Evolutionary conservation across 2,329 filamentous ascomycete species (phyloP).

Genomic region (Fusarium irregulare): DNA sequence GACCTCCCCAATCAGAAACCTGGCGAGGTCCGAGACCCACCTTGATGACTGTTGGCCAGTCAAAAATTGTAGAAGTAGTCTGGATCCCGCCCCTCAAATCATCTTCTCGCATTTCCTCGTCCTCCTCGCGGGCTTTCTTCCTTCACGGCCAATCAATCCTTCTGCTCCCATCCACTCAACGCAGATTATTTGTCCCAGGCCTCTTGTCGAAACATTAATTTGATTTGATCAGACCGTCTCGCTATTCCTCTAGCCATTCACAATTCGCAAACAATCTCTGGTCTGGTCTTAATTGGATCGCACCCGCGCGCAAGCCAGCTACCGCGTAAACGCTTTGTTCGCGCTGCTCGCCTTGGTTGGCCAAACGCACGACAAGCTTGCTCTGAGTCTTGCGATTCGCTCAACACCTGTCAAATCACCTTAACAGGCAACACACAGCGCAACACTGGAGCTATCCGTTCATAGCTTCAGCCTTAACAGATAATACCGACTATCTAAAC

Average conservation of each 20-base stretch:
- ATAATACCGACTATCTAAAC: slow-evolving; percentile 4
- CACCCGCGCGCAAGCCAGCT: slow-evolving; percentile 30
- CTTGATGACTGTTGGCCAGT: slow-evolving; percentile 61
- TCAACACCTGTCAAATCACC: slow-evolving; percentile 32
- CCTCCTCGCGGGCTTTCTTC: slow-evolving; percentile 53
- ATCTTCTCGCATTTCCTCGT: slow-evolving; percentile 60
- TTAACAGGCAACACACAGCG: slow-evolving; percentile 33
- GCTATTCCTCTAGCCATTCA: slow-evolving; percentile 47
- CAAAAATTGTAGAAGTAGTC: slow-evolving; percentile 57
- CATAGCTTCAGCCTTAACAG: slow-evolving; percentile 1
- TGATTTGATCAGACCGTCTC: slow-evolving; percentile 33
- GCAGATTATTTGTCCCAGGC: slow-evolving; percentile 48
- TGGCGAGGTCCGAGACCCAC: slow-evolving; percentile 50
- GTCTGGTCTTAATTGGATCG: slow-evolving; percentile 44
- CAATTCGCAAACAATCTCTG: slow-evolving; percentile 41
- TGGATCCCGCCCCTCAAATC: slow-evolving; percentile 63
- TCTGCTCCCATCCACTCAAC: slow-evolving; percentile 53
- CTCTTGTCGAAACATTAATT: slow-evolving; percentile 44
- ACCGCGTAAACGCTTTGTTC: slow-evolving; percentile 33
- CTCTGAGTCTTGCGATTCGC: slow-evolving; percentile 31
- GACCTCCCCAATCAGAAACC: slow-evolving; percentile 48
- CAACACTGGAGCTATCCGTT: slow-evolving; percentile 12
- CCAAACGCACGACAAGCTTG: slow-evolving; percentile 24
- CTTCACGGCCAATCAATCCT: slow-evolving; percentile 61
- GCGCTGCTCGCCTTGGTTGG: slow-evolving; percentile 4